These are phyloP conservation scores for Ilex aquifolium DNA, from an alignment of 257 asterid genomes.

Conservation along the genomic window DNA sequence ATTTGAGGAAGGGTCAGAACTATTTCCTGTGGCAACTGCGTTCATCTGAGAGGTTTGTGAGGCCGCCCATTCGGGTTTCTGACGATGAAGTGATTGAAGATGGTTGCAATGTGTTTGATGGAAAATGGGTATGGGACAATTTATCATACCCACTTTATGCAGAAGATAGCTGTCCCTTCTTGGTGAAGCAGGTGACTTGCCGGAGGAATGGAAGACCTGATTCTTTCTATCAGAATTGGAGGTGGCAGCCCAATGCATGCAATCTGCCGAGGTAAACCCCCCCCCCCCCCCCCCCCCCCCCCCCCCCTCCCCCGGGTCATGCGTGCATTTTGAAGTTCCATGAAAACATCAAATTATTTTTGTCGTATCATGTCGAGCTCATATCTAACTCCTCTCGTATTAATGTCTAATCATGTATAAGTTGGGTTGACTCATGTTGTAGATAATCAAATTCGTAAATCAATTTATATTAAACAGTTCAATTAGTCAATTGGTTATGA, in stretches of 20 bases:
- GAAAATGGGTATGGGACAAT: slow-evolving; percentile 74
- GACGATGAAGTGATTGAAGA: slow-evolving; percentile 50
- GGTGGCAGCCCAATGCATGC: slow-evolving; percentile 82
- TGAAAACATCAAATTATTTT: too few species aligned
- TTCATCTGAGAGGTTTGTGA: slow-evolving; percentile 12
- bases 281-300: not conserved
- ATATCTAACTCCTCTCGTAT: too few species aligned
- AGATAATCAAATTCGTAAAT: too few species aligned
- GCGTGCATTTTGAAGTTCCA: too few species aligned
- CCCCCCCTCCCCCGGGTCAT: too few species aligned
- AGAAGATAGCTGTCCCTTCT: slow-evolving; percentile 64
- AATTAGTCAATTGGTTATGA: too few species aligned
- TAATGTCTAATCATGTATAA: too few species aligned
- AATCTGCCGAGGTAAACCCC: slow-evolving; percentile 61
- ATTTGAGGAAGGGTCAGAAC: slow-evolving; percentile 36
- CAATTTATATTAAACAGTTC: too few species aligned
- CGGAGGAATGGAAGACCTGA: slow-evolving; percentile 72
- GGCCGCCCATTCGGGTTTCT: slow-evolving; percentile 47
- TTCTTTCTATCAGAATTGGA: slow-evolving; percentile 79
- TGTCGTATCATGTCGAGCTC: too few species aligned
- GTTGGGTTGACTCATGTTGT: too few species aligned
- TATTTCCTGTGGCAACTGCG: slow-evolving; percentile 18
- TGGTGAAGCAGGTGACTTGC: slow-evolving; percentile 84
- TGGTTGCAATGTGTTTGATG: slow-evolving; percentile 72
- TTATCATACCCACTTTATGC: slow-evolving; percentile 53